A percentile compares a stretch with the other conserved stretches of the same genome.
phyloP scores from a whole-genome alignment of 2,329 filamentous ascomycete genomes.

The Xylaria multiplex region DNA sequence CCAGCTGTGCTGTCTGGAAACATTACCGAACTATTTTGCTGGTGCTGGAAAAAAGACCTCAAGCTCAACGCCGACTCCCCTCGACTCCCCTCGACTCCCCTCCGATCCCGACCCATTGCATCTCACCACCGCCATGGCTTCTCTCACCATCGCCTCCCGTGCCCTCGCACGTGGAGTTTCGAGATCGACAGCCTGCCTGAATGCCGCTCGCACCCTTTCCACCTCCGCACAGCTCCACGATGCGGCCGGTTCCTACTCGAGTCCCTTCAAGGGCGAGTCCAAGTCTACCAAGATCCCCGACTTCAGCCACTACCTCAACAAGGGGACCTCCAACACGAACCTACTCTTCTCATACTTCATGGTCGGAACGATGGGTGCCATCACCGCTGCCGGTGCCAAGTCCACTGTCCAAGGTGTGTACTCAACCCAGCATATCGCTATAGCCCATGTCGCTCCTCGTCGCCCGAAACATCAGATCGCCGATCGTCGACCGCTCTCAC shows the following conservation, averaged over 20 bases:
- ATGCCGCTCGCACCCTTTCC: constrained; percentile 64
- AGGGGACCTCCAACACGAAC: constrained; percentile 74
- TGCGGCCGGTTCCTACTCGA: constrained; percentile 62
- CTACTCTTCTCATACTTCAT: constrained; percentile 98
- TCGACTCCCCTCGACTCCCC: constrained; percentile 43
- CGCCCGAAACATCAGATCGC: background rate
- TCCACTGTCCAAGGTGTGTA: constrained; percentile 94
- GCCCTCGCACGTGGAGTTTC: constrained; percentile 71
- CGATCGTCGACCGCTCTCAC: constrained; percentile 3
- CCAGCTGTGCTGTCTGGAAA: constrained; percentile 35
- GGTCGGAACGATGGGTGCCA: constrained; percentile 93
- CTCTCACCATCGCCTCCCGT: constrained; percentile 74
- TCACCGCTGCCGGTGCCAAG: constrained; percentile 94
- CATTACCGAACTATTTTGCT: constrained; percentile 39
- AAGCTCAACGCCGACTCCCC: constrained; percentile 49
- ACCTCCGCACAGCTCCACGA: constrained; percentile 61
- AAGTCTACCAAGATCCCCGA: constrained; percentile 80
- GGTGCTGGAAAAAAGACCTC: constrained; percentile 62
- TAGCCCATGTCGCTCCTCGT: background rate
- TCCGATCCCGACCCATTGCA: constrained; percentile 45
- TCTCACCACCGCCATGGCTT: constrained; percentile 65
- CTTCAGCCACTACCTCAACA: constrained; percentile 87
- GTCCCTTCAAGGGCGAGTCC: constrained; percentile 70
- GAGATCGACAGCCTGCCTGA: constrained; percentile 53
- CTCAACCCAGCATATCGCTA: constrained; percentile 6